phyloP scores from a whole-genome alignment of 495 filamentous ascomycete genomes.

The Apiosordaria backusii region DNA sequence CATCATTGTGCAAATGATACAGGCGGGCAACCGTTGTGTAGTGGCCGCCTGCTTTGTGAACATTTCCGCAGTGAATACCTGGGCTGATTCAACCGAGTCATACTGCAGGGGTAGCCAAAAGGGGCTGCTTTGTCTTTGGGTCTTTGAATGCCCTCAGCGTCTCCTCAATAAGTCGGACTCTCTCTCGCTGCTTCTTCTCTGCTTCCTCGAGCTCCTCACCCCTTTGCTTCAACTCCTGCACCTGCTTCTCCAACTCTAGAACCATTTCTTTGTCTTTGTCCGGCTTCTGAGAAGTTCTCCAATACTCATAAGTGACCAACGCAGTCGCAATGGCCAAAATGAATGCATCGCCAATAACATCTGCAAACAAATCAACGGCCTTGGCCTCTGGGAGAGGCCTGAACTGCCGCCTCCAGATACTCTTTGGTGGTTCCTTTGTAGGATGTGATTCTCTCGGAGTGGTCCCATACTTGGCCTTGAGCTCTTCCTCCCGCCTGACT shows the following conservation, averaged over 20 bases:
- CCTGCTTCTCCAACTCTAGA: conserved; percentile 65
- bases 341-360: conserved; percentile 89
- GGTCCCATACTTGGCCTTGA: conserved; percentile 41
- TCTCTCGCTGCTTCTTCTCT: conserved; percentile 53
- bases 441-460: conserved; percentile 36
- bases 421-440: conserved; percentile 34
- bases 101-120: conserved; percentile 30
- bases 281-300: conserved; percentile 66
- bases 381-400: conserved; percentile 84
- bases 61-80: background rate
- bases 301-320: conserved; percentile 79
- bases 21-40: background rate
- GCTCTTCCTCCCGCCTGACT: conserved; percentile 58
- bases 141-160: conserved; percentile 60
- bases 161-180: conserved; percentile 65
- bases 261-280: conserved; percentile 63
- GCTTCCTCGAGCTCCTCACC: conserved; percentile 63
- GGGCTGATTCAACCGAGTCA: background rate
- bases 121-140: conserved; percentile 46
- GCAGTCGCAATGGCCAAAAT: conserved; percentile 76
- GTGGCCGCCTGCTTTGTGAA: background rate
- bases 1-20: conserved; percentile 1
- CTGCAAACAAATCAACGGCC: conserved; percentile 92
- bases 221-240: conserved; percentile 56
- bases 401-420: conserved; percentile 51